phyloP scores from a whole-genome alignment of 2,329 filamentous ascomycete species.

The Emmonsiellopsis sp. region DNA sequence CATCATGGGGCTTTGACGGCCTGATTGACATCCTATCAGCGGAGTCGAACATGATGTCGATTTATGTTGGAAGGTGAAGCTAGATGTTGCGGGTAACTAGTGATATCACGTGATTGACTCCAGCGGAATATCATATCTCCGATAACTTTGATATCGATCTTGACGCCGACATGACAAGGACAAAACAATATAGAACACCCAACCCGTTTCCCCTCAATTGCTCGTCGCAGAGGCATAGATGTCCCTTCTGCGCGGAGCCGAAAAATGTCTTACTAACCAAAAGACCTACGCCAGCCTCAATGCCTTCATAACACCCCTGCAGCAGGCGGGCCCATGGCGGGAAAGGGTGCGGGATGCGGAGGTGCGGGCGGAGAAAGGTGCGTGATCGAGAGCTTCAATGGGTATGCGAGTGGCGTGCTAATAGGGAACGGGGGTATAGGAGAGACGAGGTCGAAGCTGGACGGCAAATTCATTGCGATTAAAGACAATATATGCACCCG shows the following conservation, averaged over 20 bases:
- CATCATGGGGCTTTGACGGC: too few relatives aligned
- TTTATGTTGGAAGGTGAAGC: neutral
- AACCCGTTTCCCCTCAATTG: neutral
- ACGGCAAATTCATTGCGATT: constrained; percentile 48
- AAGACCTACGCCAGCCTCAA: constrained; percentile 26
- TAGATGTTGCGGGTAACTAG: neutral
- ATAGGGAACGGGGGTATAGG: neutral
- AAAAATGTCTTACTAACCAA: constrained; percentile 34
- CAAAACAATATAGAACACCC: too few relatives aligned
- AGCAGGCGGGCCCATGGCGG: constrained; percentile 23
- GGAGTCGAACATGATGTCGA: too few relatives aligned
- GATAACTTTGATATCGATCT: neutral
- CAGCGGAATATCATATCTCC: neutral
- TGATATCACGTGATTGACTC: neutral
- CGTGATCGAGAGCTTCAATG: neutral
- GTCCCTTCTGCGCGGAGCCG: constrained; percentile 36
- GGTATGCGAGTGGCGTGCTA: too few relatives aligned
- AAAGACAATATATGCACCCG: constrained; percentile 70
- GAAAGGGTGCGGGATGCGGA: constrained; percentile 30
- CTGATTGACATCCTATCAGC: too few relatives aligned
- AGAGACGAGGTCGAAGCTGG: constrained; percentile 25
- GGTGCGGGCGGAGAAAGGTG: constrained; percentile 26
- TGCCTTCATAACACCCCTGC: constrained; percentile 32
- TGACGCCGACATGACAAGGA: too few relatives aligned
- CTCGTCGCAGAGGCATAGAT: constrained; percentile 21